Percentiles rank a stretch among this genome's conserved stretches.
Evolutionary conservation across 768 basidiomycete species (phyloP).

Genomic region (Candolleomyces aberdarensis): DNA sequence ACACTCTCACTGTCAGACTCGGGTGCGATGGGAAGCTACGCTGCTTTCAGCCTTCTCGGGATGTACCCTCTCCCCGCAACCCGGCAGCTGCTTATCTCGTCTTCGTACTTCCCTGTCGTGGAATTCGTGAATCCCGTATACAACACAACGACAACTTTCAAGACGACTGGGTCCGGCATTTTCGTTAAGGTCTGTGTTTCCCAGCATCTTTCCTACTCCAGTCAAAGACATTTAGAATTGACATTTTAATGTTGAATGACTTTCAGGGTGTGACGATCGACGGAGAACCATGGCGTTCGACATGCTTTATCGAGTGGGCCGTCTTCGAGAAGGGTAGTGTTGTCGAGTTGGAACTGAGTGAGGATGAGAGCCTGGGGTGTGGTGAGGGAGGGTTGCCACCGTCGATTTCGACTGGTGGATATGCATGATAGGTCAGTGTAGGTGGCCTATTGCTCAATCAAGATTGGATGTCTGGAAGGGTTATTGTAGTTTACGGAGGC

Average conservation of each 20-base stretch:
- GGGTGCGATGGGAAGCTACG: conserved; percentile 66
- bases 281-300: conserved; percentile 56
- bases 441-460: too few relatives aligned
- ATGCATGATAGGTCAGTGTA: conserved; percentile 21
- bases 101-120: conserved; percentile 58
- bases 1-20: conserved; percentile 13
- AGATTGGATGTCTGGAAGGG: too few relatives aligned
- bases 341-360: conserved; percentile 54
- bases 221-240: conserved; percentile 1
- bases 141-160: conserved; percentile 55
- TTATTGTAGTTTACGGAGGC: too few relatives aligned
- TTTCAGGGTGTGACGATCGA: conserved; percentile 54
- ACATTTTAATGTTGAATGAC: neutral
- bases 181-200: conserved; percentile 54
- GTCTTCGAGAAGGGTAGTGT: conserved; percentile 51
- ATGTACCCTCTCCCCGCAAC: conserved; percentile 65
- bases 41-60: conserved; percentile 54
- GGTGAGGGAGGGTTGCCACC: conserved; percentile 53
- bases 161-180: conserved; percentile 47
- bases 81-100: conserved; percentile 54
- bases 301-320: conserved; percentile 65
- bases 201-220: conserved; percentile 29
- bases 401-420: conserved; percentile 65
- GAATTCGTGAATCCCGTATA: conserved; percentile 60
- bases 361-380: conserved; percentile 51